phyloP scores from a whole-genome alignment of 2,329 filamentous ascomycete genomes.

The Penicillium sp. region DNA sequence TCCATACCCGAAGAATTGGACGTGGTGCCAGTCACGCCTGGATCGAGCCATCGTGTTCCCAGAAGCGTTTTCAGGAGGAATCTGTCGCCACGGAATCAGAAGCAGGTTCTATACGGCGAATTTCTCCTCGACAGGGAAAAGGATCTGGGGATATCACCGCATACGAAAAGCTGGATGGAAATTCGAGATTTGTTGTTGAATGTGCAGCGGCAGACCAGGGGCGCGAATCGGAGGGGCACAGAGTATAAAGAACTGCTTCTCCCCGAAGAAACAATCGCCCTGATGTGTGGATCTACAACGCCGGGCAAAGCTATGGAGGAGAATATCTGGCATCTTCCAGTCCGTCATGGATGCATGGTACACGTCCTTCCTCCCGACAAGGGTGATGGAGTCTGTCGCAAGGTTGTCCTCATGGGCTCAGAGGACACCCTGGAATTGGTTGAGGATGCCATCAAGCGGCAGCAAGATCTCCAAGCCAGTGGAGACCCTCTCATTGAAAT shows the following conservation, averaged over 20 bases:
- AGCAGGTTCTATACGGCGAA: constrained; percentile 33
- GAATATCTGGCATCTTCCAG: constrained; percentile 42
- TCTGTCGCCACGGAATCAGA: constrained; percentile 31
- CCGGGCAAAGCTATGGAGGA: constrained; percentile 34
- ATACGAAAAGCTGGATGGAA: constrained; percentile 28
- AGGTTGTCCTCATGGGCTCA: constrained; percentile 41
- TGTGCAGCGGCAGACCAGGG: constrained; percentile 25
- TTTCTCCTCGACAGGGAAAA: constrained; percentile 17
- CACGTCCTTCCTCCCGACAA: constrained; percentile 39
- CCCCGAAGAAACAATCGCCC: constrained; percentile 41
- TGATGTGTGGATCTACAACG: constrained; percentile 37
- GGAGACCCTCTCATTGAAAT: constrained; percentile 38
- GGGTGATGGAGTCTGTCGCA: constrained; percentile 39
- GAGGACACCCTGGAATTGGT: constrained; percentile 39
- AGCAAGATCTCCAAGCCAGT: constrained; percentile 28
- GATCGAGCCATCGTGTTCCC: constrained; percentile 1
- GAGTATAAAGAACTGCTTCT: constrained; percentile 38
- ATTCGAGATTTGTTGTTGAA: constrained; percentile 34
- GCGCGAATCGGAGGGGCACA: constrained; percentile 15
- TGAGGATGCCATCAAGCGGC: constrained; percentile 31
- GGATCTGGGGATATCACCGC: not conserved
- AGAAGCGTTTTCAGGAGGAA: constrained; percentile 4
- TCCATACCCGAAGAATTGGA: not conserved
- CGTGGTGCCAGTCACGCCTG: not conserved
- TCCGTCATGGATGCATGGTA: constrained; percentile 45